Conservation (phyloP, 169 alveolate genomes). For the Ichthyophthirius multifiliis region DNA sequence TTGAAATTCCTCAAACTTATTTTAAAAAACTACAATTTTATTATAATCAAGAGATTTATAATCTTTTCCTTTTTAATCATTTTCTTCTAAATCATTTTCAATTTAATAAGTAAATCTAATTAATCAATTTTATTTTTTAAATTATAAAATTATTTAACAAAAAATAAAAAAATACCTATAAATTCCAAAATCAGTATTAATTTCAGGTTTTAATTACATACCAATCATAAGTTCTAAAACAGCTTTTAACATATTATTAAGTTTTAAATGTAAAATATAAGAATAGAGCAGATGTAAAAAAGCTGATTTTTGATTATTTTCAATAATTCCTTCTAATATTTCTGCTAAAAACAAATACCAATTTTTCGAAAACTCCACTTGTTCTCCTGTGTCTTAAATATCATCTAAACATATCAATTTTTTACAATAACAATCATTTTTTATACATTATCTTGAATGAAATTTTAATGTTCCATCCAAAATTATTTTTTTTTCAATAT, state of each 20-base stretch:
- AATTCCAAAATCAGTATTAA: background rate
- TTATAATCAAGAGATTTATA: constrained; percentile 13
- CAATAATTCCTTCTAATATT: background rate
- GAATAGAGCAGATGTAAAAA: background rate
- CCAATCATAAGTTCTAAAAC: background rate
- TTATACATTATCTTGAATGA: background rate
- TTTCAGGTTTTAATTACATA: background rate
- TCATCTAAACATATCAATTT: no score
- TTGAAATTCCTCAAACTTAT: constrained; percentile 6
- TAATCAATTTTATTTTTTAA: no score
- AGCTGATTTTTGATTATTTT: background rate
- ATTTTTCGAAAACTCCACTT: background rate
- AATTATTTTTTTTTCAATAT: background rate
- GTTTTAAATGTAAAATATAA: background rate
- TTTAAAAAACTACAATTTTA: constrained; percentile 7
- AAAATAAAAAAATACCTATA: background rate
- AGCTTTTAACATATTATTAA: constrained; percentile 10
- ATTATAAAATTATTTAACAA: no score
- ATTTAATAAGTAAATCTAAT: no score
- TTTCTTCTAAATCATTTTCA: constrained; percentile 16
- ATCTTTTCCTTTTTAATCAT: constrained; percentile 9
- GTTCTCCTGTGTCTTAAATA: background rate
- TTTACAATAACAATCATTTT: no score
- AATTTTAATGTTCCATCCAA: constrained; percentile 10
- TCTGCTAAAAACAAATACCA: background rate